Evolutionary conservation across 768 basidiomycete genomes (phyloP), one percentile per base, ranked within the genome.

Genomic region (Amanita brunnescens): DNA sequence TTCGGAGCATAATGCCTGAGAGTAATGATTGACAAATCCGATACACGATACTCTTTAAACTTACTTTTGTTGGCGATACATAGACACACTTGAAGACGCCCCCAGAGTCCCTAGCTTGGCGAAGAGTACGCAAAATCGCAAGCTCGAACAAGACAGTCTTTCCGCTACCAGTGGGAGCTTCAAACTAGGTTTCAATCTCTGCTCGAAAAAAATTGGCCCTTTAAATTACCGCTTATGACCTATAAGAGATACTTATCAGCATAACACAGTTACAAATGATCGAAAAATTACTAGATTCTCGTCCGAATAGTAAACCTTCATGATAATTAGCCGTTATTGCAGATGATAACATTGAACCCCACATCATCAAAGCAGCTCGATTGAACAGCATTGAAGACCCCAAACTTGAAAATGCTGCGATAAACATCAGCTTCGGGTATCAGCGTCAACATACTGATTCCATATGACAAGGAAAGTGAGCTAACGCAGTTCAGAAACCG

Each of bases 131-230:
- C n/a, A n/a, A n/a, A n/a, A n/a, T n/a, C n/a, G n/a, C 81, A 12
- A 99, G 70, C 62, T 99, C 95, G 58, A 98, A 99, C 24, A 98
- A 68, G 6, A 88, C 91, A 0, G 95, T 99, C 67, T 98, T 98
- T 24, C 96, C 96, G 47, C 91, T 90, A 26, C 94, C 92, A 13
- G n/a, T n/a, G n/a, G n/a, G n/a, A n/a, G n/a, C n/a, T n/a, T n/a
- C n/a, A n/a, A n/a, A n/a, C n/a, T n/a, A 96, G 97, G 0, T 8
- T 55, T 37, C 38, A 40, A 32, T 47, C 52, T 56, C 42, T 23
- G 57, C 7, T 59, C 24, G 16, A 41, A 14, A 12, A 14, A 23
- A 10, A 1, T 33, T 20, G 24, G n/a, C 16, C 4, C 37, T 40
- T 5, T 26, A 12, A 38, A 61, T 32, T 64, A 87, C 83, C 86